Percentiles rank a stretch among this genome's conserved stretches.
phyloP scores from a whole-genome alignment of 148 eudicot genomes.

The Vaccinium darrowii region DNA sequence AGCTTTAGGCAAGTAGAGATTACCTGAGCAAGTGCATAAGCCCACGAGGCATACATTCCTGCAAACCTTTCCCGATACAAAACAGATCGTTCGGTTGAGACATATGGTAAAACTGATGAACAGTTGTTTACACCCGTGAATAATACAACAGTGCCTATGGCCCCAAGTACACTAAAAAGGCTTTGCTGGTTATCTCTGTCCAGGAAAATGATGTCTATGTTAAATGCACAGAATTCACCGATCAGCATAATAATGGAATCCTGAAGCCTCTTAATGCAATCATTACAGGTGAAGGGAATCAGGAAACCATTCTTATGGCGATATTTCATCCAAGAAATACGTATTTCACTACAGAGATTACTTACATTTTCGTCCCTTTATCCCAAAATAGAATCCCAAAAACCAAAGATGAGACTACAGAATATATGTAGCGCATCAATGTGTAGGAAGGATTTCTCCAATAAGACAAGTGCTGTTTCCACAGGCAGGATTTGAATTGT shows the following conservation, averaged over 20 bases:
- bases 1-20: no score
- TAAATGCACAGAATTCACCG: not conserved
- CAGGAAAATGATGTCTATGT: conserved; percentile 2
- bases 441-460: conserved; percentile 92
- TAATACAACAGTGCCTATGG: conserved; percentile 44
- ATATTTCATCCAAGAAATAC: not conserved
- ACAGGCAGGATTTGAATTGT: no score
- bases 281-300: not conserved
- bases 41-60: conserved; percentile 80
- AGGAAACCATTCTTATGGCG: not conserved
- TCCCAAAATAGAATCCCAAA: conserved; percentile 70
- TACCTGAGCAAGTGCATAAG: conserved; percentile 86
- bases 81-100: conserved; percentile 63
- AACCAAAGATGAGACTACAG: conserved; percentile 40
- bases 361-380: conserved; percentile 71
- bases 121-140: conserved; percentile 64
- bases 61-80: conserved; percentile 77
- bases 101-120: conserved; percentile 43
- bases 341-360: not conserved
- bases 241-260: not conserved
- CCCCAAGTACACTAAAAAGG: conserved; percentile 56
- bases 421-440: conserved; percentile 39
- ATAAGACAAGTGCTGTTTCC: conserved; percentile 39
- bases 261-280: no score
- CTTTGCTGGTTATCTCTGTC: conserved; percentile 67